Conservation (phyloP, 805 yeast species). For the Pachysolen tannophilus region DNA sequence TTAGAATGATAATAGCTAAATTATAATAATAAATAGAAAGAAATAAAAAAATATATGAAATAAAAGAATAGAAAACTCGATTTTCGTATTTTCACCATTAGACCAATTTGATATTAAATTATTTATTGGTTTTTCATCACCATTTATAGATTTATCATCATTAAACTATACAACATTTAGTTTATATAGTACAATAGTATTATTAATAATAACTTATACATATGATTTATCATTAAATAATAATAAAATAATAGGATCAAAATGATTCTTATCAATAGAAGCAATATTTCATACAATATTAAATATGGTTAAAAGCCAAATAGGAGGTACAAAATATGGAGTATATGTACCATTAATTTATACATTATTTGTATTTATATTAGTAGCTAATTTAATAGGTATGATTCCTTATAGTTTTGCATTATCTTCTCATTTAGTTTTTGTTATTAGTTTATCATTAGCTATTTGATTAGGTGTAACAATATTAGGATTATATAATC, state of each 20-base stretch:
- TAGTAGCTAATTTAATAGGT: slow-evolving; percentile 15
- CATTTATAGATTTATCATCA: slow-evolving; percentile 14
- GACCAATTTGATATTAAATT: slow-evolving; percentile 15
- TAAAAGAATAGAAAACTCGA: slow-evolving; percentile 8
- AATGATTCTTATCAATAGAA: slow-evolving; percentile 14
- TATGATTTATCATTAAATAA: slow-evolving; percentile 13
- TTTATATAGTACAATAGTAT: slow-evolving; percentile 14
- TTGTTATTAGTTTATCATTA: slow-evolving; percentile 11
- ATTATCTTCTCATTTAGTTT: slow-evolving; percentile 16
- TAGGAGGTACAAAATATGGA: slow-evolving; percentile 14
- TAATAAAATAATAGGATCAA: slow-evolving; percentile 14
- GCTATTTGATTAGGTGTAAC: slow-evolving; percentile 15
- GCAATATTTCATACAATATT: slow-evolving; percentile 17
- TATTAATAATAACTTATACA: slow-evolving; percentile 11
- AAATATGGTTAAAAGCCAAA: slow-evolving; percentile 15
- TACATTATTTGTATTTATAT: slow-evolving; percentile 16
- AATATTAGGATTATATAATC: slow-evolving; percentile 12
- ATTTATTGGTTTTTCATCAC: slow-evolving; percentile 13
- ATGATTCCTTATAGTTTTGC: slow-evolving; percentile 17
- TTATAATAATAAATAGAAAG: slow-evolving; percentile 5
- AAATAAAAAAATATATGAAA: slow-evolving; percentile 6
- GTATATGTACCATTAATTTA: slow-evolving; percentile 15
- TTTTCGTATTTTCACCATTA: slow-evolving; percentile 14
- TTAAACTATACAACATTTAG: slow-evolving; percentile 15
- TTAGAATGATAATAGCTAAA: slow-evolving; percentile 7